These are phyloP conservation scores for Candida pseudoglaebosa DNA, from an alignment of 805 yeast species.

Conservation along the genomic window DNA sequence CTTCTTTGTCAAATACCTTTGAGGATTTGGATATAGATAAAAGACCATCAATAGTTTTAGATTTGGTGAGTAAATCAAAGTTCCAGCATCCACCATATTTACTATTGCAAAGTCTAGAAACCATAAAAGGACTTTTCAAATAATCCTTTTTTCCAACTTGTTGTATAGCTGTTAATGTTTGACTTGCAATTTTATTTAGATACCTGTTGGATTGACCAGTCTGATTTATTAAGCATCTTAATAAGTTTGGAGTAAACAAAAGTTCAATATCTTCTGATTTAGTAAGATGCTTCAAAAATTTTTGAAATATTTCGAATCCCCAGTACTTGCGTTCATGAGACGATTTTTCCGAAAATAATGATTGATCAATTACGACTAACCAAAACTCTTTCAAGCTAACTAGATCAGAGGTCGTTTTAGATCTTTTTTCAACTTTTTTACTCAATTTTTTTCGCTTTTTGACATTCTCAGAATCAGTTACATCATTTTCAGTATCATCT, in stretches of 20 bases:
- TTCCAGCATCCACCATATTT: constrained; percentile 52
- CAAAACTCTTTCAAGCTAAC: constrained; percentile 59
- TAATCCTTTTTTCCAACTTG: constrained; percentile 35
- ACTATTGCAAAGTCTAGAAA: constrained; percentile 24
- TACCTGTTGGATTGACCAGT: constrained; percentile 60
- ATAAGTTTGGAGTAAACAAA: constrained; percentile 59
- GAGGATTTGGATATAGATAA: constrained; percentile 14
- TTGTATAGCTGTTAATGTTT: constrained; percentile 43
- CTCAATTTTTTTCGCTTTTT: constrained; percentile 40
- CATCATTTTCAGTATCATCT: constrained; percentile 13
- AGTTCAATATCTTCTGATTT: constrained; percentile 15
- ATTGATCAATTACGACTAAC: constrained; percentile 75
- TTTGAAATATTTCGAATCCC: constrained; percentile 73
- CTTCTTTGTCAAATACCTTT: constrained; percentile 17
- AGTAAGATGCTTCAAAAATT: constrained; percentile 32
- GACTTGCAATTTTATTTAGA: constrained; percentile 63
- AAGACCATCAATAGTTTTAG: constrained; percentile 54
- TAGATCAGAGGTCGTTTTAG: constrained; percentile 20
- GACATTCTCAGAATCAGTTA: constrained; percentile 12
- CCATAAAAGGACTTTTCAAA: constrained; percentile 31
- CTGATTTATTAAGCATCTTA: constrained; percentile 75
- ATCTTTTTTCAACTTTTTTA: constrained; percentile 17
- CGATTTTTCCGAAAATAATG: constrained; percentile 68
- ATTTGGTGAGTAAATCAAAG: constrained; percentile 73
- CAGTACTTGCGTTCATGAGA: constrained; percentile 83